These are phyloP conservation scores for Alternaria infectoria DNA, from an alignment of 2,329 filamentous ascomycete genomes.

Conservation along the genomic window DNA sequence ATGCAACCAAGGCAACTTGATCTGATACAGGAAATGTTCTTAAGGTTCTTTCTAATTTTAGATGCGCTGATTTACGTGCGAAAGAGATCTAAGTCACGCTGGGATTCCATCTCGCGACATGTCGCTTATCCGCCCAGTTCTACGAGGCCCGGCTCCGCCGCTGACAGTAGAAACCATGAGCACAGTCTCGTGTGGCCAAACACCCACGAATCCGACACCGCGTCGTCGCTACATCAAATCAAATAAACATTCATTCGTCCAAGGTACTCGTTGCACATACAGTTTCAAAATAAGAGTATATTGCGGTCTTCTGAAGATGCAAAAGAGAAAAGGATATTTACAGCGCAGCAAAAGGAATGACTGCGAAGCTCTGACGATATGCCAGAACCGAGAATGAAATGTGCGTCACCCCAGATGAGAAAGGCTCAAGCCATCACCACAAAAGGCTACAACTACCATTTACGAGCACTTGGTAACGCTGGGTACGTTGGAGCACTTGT, in stretches of 20 bases:
- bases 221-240: not conserved
- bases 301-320: not conserved
- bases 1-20: not conserved
- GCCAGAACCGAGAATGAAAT: not conserved
- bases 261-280: not conserved
- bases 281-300: not conserved
- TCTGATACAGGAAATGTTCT: not conserved
- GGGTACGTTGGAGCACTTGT: slow-evolving; percentile 46
- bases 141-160: not conserved
- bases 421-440: not conserved
- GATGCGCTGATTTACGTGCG: not conserved
- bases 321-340: not conserved
- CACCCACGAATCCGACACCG: not conserved
- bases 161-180: not conserved
- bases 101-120: not conserved
- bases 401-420: not conserved
- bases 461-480: slow-evolving; percentile 27
- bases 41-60: not conserved
- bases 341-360: not conserved
- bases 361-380: not conserved
- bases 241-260: not conserved
- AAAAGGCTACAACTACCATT: not conserved
- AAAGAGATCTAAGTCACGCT: not conserved
- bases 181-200: not conserved
- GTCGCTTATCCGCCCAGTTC: not conserved